Conservation (phyloP, 1,139 yeast genomes). For the Kluyveromyces marxianus region DNA sequence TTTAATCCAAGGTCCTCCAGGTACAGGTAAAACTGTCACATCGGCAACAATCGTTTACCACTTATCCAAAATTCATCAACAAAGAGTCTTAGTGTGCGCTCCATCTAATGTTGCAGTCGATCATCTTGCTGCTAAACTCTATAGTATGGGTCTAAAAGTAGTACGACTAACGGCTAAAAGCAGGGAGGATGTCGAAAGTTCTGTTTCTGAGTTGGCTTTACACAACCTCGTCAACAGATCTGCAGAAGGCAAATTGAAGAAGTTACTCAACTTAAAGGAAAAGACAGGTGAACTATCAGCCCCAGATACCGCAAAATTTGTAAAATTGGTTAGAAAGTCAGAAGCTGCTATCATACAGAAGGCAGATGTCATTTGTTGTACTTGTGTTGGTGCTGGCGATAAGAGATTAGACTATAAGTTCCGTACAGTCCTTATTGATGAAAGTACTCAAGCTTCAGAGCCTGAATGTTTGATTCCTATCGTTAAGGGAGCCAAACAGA, state of each 20-base stretch:
- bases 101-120: slow-evolving; percentile 96
- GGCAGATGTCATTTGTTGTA: slow-evolving; percentile 83
- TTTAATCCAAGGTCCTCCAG: slow-evolving; percentile 93
- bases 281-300: slow-evolving; percentile 66
- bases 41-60: slow-evolving; percentile 86
- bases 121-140: slow-evolving; percentile 71
- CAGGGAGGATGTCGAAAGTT: slow-evolving; percentile 72
- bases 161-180: slow-evolving; percentile 70
- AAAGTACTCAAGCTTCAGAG: slow-evolving; percentile 89
- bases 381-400: slow-evolving; percentile 93
- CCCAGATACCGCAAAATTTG: slow-evolving; percentile 43
- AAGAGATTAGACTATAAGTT: slow-evolving; percentile 50
- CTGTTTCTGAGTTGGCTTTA: slow-evolving; percentile 47
- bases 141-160: slow-evolving; percentile 61
- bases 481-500: slow-evolving; percentile 83
- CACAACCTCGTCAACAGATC: slow-evolving; percentile 41
- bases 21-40: slow-evolving; percentile 89
- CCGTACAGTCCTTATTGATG: slow-evolving; percentile 80
- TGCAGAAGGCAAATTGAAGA: slow-evolving; percentile 52
- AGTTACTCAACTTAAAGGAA: slow-evolving; percentile 49
- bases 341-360: slow-evolving; percentile 46
- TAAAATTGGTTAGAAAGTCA: slow-evolving; percentile 36
- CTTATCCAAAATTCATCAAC: slow-evolving; percentile 49
- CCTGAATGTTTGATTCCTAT: slow-evolving; percentile 88
- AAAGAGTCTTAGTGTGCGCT: slow-evolving; percentile 76